phyloP scores from a whole-genome alignment of 169 alveolate genomes.

The Besnoitia besnoiti region DNA sequence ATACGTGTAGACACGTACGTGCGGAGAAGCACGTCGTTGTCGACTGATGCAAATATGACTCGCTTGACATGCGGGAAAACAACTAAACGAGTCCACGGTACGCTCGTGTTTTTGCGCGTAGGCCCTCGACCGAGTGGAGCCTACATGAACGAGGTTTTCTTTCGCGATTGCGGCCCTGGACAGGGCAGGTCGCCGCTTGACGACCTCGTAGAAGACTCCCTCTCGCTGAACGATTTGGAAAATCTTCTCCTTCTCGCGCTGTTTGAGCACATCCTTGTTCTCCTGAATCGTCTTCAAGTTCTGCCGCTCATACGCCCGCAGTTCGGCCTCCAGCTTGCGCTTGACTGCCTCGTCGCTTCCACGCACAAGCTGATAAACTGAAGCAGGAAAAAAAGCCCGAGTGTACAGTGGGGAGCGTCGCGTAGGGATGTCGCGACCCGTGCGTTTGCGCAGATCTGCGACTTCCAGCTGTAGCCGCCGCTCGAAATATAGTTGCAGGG shows the following conservation, averaged over 20 bases:
- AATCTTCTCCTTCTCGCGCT: slow-evolving; percentile 38
- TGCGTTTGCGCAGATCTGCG: too few relatives aligned
- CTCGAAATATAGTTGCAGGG: too few relatives aligned
- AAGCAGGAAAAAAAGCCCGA: neutral
- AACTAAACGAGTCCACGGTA: too few relatives aligned
- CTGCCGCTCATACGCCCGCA: slow-evolving; percentile 46
- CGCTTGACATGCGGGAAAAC: too few relatives aligned
- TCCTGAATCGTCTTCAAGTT: slow-evolving; percentile 1
- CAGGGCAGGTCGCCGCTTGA: slow-evolving; percentile 35
- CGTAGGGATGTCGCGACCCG: too few relatives aligned
- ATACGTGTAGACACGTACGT: too few relatives aligned
- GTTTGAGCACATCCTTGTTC: slow-evolving; percentile 15
- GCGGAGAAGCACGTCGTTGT: too few relatives aligned
- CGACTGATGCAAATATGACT: too few relatives aligned
- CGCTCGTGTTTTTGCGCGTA: too few relatives aligned
- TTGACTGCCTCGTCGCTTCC: slow-evolving; percentile 42
- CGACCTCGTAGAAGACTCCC: slow-evolving; percentile 50
- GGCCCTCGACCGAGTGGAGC: neutral
- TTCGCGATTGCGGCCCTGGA: neutral
- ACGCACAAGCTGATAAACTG: slow-evolving; percentile 45
- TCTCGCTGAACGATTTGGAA: slow-evolving; percentile 37
- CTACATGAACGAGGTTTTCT: neutral
- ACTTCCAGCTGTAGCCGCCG: too few relatives aligned
- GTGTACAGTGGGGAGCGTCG: too few relatives aligned
- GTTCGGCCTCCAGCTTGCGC: slow-evolving; percentile 40